Conservation (phyloP, 306 rosid species). For the Crataegus laevigata region DNA sequence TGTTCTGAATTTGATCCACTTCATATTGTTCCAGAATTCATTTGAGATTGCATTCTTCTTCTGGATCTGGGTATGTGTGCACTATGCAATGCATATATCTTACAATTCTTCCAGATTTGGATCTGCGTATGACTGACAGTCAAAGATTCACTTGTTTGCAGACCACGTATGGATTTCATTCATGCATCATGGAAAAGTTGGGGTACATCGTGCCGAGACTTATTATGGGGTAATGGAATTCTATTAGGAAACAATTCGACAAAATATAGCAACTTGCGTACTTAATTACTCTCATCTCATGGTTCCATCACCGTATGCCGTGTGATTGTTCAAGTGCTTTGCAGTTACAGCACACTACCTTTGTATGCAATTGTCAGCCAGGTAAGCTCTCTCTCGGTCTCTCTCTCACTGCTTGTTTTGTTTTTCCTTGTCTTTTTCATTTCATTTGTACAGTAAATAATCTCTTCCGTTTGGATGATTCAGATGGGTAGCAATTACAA, state of each 20-base stretch:
- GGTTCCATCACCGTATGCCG: conserved; percentile 26
- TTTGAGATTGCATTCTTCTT: conserved; percentile 94
- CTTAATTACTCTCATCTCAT: too few relatives aligned
- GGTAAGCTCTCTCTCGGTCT: conserved; percentile 30
- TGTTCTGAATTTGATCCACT: conserved; percentile 67
- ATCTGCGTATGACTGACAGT: neutral
- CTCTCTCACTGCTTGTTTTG: neutral
- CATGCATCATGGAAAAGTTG: conserved; percentile 82
- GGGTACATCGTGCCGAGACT: conserved; percentile 63
- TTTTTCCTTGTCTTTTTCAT: neutral
- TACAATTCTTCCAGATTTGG: neutral
- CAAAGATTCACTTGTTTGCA: conserved; percentile 21
- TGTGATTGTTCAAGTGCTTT: conserved; percentile 80
- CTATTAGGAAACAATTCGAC: neutral
- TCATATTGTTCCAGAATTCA: conserved; percentile 86
- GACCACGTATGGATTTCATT: conserved; percentile 68
- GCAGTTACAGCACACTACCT: conserved; percentile 89
- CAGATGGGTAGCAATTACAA: conserved; percentile 67
- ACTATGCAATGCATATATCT: neutral
- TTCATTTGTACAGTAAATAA: neutral
- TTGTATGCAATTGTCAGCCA: conserved; percentile 68
- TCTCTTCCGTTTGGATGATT: neutral
- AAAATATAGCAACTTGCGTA: too few relatives aligned
- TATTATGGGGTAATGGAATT: conserved; percentile 57
- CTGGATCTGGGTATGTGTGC: conserved; percentile 81